Percentiles rank a stretch among this genome's conserved stretches.
Conservation (phyloP, 345 rosid genomes). For the Citropsis articulata region DNA sequence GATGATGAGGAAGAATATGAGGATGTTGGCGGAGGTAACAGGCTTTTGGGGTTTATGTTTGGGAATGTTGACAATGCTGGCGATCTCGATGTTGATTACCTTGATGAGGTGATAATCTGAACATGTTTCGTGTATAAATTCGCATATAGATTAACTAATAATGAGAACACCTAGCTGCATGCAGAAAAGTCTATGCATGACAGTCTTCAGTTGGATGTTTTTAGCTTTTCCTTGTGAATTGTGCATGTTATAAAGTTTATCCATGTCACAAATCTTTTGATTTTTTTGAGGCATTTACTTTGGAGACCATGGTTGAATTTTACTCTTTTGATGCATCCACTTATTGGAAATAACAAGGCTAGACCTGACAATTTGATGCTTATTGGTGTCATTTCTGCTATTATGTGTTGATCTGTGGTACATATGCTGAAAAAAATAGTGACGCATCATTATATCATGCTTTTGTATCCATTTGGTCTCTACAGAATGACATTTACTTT, state of each 20-base stretch:
- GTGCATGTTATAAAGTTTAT: background rate
- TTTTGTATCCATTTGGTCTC: background rate
- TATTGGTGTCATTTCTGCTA: background rate
- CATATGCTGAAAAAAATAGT: background rate
- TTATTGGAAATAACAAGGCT: background rate
- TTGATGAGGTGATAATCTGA: constrained; percentile 67
- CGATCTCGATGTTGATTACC: constrained; percentile 95
- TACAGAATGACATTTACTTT: background rate
- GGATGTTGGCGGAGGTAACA: constrained; percentile 66
- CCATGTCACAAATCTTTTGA: background rate
- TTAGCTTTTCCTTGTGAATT: background rate
- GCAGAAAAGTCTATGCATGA: background rate
- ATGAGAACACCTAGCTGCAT: background rate
- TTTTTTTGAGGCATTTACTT: background rate
- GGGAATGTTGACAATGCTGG: constrained; percentile 96
- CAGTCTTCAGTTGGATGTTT: background rate
- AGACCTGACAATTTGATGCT: constrained; percentile 3
- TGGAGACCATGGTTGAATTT: background rate
- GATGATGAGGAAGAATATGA: constrained; percentile 87
- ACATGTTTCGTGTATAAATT: background rate
- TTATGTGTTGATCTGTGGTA: background rate
- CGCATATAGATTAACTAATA: background rate
- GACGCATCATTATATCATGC: background rate
- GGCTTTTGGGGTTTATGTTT: constrained; percentile 86
- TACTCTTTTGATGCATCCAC: background rate